Conservation (phyloP, 2,329 filamentous ascomycete genomes). For the Diaporthe citri region DNA sequence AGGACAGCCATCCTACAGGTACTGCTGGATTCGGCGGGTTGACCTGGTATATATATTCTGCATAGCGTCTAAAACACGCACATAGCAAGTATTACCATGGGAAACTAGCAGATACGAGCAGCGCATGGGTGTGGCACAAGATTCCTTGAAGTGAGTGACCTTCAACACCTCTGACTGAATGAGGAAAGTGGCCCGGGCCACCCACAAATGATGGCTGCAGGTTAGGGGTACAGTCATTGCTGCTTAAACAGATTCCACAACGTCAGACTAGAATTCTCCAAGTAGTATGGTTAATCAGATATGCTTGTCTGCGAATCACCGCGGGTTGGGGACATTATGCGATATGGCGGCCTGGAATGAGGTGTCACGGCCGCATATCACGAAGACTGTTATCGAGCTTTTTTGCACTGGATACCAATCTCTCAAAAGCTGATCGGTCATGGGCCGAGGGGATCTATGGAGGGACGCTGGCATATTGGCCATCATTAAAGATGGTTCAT, state of each 20-base stretch:
- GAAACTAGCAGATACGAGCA: not conserved
- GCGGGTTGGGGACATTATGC: not conserved
- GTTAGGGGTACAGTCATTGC: too few relatives aligned
- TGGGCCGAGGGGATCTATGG: not conserved
- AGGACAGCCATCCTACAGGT: fast-evolving
- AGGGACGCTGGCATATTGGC: not conserved
- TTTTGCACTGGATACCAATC: not conserved
- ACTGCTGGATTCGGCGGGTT: not conserved
- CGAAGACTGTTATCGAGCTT: not conserved
- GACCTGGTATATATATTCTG: not conserved
- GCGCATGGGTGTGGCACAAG: not conserved
- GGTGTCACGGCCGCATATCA: not conserved
- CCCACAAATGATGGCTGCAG: not conserved
- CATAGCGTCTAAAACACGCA: not conserved
- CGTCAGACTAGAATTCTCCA: not conserved
- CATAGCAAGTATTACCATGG: not conserved
- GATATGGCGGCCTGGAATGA: not conserved
- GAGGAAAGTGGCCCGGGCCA: not conserved
- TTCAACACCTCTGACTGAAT: not conserved
- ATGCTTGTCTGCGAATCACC: not conserved
- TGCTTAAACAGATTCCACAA: not conserved
- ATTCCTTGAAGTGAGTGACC: not conserved
- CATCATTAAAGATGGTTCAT: not conserved
- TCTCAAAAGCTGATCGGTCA: not conserved
- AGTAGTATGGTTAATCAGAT: not conserved